These are phyloP conservation scores for Leptographium flavum DNA, from an alignment of 2,329 filamentous ascomycete species.

Conservation along the genomic window DNA sequence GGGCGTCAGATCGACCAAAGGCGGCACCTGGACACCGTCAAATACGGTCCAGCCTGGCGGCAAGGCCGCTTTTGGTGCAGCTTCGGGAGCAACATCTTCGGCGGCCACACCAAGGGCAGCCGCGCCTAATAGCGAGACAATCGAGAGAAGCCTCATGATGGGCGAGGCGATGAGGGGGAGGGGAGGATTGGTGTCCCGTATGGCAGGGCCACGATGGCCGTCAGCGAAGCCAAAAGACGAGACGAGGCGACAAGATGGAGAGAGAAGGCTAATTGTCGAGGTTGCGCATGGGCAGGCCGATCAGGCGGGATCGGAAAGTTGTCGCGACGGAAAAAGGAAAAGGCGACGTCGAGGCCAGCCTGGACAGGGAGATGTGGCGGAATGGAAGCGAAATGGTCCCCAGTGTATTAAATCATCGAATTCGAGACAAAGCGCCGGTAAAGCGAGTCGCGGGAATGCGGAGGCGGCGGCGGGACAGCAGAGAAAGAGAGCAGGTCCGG, in stretches of 20 bases:
- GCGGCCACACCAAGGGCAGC: slow-evolving; percentile 24
- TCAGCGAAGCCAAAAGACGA: not conserved
- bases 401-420: not conserved
- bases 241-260: not conserved
- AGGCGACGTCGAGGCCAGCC: not conserved
- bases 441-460: not conserved
- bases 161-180: not conserved
- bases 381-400: not conserved
- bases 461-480: not conserved
- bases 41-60: slow-evolving; percentile 39
- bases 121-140: slow-evolving; percentile 33
- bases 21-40: slow-evolving; percentile 52
- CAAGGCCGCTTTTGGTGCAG: slow-evolving; percentile 13
- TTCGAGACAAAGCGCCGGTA: not conserved
- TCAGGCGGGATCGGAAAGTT: not conserved
- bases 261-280: not conserved
- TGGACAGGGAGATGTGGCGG: not conserved
- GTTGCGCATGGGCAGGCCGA: not conserved
- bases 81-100: slow-evolving; percentile 41
- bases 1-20: slow-evolving; percentile 44
- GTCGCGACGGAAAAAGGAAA: not conserved
- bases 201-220: not conserved
- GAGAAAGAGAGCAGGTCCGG: not conserved
- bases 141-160: slow-evolving; percentile 29
- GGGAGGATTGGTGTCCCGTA: not conserved